Evolutionary conservation across 192 early-diverging fungal genomes (phyloP), one percentile per base, ranked within the genome.

Genomic region (Gonapodya prolifera): DNA sequence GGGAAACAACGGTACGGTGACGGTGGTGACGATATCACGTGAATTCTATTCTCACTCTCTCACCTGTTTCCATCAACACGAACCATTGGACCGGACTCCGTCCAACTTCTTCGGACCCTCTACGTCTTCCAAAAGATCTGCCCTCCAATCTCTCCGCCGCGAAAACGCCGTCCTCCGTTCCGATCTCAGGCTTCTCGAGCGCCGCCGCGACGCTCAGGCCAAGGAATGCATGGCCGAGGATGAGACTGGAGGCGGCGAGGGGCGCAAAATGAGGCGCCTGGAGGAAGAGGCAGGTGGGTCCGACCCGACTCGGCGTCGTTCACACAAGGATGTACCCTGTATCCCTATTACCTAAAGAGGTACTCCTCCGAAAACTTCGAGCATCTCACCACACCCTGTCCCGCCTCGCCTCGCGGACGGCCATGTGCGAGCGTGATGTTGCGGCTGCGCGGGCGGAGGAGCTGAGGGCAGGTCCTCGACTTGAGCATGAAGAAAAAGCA

Each of bases 401-500:
- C 16, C 17, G 2, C 69, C 86, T 35, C 80, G 82, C 77, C 75
- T 78, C 29, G 82, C 85, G n/a, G 83, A 86, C 80, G 87, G 84
- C 71, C 77, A 81, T 30, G 82, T 86, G 75, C 82, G 87, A 8
- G 69, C 83, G n/a, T 69, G 84, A 35, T 79, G 85, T 16, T 85
- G 87, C 18, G 87, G 87, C 70, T 8, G 45, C 45, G 8, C 8
- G 23, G 23, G 45, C 45, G 45, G 45, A 61, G 8, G 87, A 86
- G 16, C 85, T 86, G 71, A 85, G 85, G 1, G 87, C 87, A 0
- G 77, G 35, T 28, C 81, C 83, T 71, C 86, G 86, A 79, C 78
- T 71, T 33, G 84, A 83, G 30, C 84, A 85, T n/a, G 86, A 86
- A 33, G 82, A 79, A 33, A 88, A 88, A 77, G 85, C 86, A 77